phyloP scores from a whole-genome alignment of 2,329 filamentous ascomycete species.

The Pseudogymnoascus sp. region DNA sequence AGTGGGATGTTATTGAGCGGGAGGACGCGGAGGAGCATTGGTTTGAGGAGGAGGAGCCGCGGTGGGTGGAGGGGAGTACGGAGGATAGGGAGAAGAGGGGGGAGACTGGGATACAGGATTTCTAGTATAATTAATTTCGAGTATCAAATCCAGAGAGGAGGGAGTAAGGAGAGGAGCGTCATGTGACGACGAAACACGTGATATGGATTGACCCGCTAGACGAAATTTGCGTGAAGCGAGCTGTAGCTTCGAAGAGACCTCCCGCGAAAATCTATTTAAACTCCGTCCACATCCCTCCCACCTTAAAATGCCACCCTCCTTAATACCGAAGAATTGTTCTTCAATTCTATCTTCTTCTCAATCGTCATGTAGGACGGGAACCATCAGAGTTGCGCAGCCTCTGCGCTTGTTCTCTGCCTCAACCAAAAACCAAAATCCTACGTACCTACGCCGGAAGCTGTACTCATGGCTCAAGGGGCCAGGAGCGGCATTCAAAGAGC shows the following conservation, averaged over 20 bases:
- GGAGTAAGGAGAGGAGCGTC: background rate
- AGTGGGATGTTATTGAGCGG: constrained; percentile 26
- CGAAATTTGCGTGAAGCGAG: constrained; percentile 7
- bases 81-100: constrained; percentile 16
- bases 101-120: constrained; percentile 29
- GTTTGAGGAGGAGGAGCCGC: constrained; percentile 30
- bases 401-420: constrained; percentile 27
- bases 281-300: background rate
- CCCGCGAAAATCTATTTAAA: constrained; percentile 7
- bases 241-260: constrained; percentile 7
- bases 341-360: constrained; percentile 1
- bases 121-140: constrained; percentile 16
- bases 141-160: background rate
- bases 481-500: constrained; percentile 23
- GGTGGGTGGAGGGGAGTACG: constrained; percentile 19
- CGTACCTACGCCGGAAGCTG: constrained; percentile 22
- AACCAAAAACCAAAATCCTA: constrained; percentile 19
- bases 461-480: constrained; percentile 24
- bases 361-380: constrained; percentile 5
- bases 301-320: constrained; percentile 5
- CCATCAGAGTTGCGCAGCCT: constrained; percentile 12
- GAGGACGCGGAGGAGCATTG: constrained; percentile 27
- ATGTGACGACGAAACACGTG: background rate
- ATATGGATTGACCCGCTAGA: background rate
- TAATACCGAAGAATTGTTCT: constrained; percentile 5